Percentiles rank a stretch among this genome's conserved stretches.
Conservation (phyloP, 495 filamentous ascomycete genomes). For the Cetradonia linearis region DNA sequence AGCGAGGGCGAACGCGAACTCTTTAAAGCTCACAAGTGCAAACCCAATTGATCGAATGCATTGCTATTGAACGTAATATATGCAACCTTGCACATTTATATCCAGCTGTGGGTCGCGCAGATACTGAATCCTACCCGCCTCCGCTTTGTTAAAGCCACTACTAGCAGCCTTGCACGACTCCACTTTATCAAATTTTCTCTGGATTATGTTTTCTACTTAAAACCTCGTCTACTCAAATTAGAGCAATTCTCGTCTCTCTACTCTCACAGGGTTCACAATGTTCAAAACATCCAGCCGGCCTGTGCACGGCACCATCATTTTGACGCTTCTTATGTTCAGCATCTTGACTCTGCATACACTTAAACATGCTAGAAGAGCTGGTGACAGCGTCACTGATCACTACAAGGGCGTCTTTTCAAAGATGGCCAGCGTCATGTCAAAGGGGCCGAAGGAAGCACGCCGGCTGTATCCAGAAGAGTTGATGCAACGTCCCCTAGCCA, state of each 20-base stretch:
- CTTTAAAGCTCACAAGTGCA: no score
- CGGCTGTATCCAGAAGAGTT: conserved; percentile 16
- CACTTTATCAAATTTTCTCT: neutral
- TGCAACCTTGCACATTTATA: no score
- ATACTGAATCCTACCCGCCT: no score
- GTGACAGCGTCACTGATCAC: neutral
- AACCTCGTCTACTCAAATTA: neutral
- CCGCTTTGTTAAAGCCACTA: neutral
- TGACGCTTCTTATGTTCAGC: neutral
- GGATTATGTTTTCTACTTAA: neutral
- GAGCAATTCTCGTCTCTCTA: neutral
- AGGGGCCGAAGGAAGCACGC: conserved; percentile 8
- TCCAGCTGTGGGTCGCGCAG: no score
- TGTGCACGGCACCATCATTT: neutral
- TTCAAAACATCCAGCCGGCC: neutral
- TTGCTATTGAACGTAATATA: no score
- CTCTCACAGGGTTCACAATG: neutral
- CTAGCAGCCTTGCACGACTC: neutral
- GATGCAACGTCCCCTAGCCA: conserved; percentile 15
- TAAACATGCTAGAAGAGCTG: neutral
- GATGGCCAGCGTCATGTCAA: neutral
- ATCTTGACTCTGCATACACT: conserved; percentile 1
- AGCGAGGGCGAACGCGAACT: no score
- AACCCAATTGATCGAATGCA: no score
- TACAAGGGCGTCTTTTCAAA: conserved; percentile 1